Percentiles rank a stretch among this genome's conserved stretches.
These are phyloP conservation scores for Acer saccharum DNA, from an alignment of 345 rosid species.

Conservation along the genomic window DNA sequence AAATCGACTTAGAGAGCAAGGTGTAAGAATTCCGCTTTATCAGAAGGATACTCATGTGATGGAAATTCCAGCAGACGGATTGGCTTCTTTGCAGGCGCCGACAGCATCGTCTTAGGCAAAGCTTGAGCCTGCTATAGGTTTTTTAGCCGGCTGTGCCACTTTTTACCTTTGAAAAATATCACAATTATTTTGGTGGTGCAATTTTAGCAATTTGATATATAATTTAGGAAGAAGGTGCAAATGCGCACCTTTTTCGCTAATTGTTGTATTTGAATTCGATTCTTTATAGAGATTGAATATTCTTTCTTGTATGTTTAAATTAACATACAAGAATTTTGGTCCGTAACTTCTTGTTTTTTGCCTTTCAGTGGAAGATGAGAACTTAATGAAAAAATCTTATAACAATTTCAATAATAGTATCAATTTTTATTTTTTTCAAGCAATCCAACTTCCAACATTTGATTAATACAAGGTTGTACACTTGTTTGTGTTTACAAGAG, in stretches of 20 bases:
- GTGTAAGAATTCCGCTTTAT: slow-evolving; percentile 74
- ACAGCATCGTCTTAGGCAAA: background rate
- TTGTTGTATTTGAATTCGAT: slow-evolving; percentile 8
- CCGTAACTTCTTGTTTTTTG: too few relatives aligned
- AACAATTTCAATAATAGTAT: background rate
- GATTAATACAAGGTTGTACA: background rate
- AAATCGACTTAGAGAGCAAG: slow-evolving; percentile 62
- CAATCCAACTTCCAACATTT: background rate
- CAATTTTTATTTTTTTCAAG: background rate
- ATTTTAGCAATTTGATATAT: background rate
- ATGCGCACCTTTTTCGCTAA: background rate
- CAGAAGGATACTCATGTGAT: slow-evolving; percentile 31
- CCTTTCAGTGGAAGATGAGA: background rate
- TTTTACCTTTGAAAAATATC: background rate
- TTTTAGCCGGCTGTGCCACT: background rate
- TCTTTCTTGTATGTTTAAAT: slow-evolving; percentile 1
- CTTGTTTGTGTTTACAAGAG: background rate
- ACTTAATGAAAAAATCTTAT: background rate
- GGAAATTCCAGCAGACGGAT: slow-evolving; percentile 21
- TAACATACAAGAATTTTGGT: background rate
- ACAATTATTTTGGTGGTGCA: background rate
- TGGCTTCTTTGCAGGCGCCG: slow-evolving; percentile 6
- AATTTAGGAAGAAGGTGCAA: background rate
- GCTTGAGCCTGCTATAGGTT: background rate
- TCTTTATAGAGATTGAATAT: background rate